Conservation (phyloP, 73 alveolate genomes). For the Symbiodinium natans region DNA sequence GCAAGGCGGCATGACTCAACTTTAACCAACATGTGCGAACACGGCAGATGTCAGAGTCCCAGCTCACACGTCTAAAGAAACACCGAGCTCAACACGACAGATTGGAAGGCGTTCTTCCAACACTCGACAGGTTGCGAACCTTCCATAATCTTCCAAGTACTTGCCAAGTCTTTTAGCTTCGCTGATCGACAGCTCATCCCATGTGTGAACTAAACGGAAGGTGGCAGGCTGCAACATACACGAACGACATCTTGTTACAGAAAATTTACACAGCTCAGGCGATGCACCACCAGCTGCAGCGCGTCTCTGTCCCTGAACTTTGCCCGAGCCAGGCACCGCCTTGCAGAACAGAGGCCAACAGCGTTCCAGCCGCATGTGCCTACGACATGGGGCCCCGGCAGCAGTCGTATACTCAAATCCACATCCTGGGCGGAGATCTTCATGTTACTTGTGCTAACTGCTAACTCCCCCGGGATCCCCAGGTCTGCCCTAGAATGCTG, state of each 20-base stretch:
- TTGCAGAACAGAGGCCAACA: not conserved
- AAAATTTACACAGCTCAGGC: too few species aligned
- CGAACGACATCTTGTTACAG: too few species aligned
- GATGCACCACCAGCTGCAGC: not conserved
- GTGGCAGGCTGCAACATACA: too few species aligned
- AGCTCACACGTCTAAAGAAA: not conserved
- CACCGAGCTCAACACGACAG: not conserved
- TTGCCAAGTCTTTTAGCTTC: not conserved
- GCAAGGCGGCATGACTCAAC: too few species aligned
- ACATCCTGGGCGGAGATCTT: not conserved
- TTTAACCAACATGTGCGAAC: too few species aligned
- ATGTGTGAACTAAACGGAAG: too few species aligned
- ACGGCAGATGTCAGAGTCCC: not conserved
- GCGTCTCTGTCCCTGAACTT: not conserved
- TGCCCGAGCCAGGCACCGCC: conserved; percentile 10
- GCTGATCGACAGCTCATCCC: too few species aligned
- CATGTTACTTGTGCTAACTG: too few species aligned
- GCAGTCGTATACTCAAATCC: not conserved
- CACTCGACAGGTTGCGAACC: not conserved
- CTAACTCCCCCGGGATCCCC: too few species aligned
- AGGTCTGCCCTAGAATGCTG: too few species aligned
- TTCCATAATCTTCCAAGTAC: not conserved
- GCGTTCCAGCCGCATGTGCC: too few species aligned
- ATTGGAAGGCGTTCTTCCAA: not conserved
- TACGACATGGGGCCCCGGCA: not conserved